A percentile compares a stretch with the other conserved stretches of the same genome.
These are phyloP conservation scores for Rickenella mellea DNA, from an alignment of 768 basidiomycete species.

Conservation along the genomic window DNA sequence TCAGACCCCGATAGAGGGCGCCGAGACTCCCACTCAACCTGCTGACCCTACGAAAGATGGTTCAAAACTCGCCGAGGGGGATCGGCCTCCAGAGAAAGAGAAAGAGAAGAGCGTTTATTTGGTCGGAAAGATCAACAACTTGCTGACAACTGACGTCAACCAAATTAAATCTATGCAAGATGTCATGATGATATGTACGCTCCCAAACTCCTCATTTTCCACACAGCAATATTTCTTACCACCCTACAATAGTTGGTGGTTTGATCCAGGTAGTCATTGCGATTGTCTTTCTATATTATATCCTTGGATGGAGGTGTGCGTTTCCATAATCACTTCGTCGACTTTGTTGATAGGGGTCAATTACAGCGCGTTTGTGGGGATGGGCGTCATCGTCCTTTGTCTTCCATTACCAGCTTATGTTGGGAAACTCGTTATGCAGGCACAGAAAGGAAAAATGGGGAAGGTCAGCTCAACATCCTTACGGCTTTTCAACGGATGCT, in stretches of 20 bases:
- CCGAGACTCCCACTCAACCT: too few relatives aligned
- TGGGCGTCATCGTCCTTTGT: slow-evolving; percentile 39
- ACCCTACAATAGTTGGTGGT: background rate
- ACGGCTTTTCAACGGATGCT: background rate
- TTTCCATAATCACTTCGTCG: background rate
- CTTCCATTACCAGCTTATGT: slow-evolving; percentile 52
- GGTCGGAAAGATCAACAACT: slow-evolving; percentile 70
- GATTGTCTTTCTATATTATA: slow-evolving; percentile 27
- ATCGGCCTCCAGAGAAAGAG: background rate
- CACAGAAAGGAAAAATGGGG: slow-evolving; percentile 41
- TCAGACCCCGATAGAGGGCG: background rate
- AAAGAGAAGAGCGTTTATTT: slow-evolving; percentile 8
- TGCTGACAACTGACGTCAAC: slow-evolving; percentile 54
- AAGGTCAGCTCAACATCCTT: slow-evolving; percentile 19
- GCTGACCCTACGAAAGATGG: too few relatives aligned
- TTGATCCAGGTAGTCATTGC: slow-evolving; percentile 23
- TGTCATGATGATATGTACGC: background rate
- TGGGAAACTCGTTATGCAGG: slow-evolving; percentile 34
- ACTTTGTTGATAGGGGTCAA: background rate
- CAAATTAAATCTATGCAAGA: background rate
- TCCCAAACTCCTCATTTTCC: background rate
- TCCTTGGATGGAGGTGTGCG: slow-evolving; percentile 38
- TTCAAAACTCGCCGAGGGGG: too few relatives aligned
- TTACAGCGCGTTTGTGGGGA: slow-evolving; percentile 45
- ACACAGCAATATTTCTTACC: background rate